Evolutionary conservation across 2,329 filamentous ascomycete species (phyloP), one percentile per base, ranked within the genome.

Genomic region (Arachnomyces sp.): DNA sequence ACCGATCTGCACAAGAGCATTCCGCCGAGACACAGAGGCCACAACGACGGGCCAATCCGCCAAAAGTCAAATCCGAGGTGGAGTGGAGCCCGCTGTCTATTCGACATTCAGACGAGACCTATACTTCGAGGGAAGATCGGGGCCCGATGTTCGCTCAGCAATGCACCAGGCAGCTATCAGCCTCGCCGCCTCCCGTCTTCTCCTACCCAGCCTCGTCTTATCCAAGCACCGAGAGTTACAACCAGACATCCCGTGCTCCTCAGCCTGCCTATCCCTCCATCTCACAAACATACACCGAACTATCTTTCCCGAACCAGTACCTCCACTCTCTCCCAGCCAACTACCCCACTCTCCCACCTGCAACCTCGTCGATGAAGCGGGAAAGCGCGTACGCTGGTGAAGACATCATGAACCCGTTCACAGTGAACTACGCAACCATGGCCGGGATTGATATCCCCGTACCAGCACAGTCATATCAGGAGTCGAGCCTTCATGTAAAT

Each of bases 391-490:
- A 73, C 53, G 64, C 65, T 42, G 75, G 77, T 36, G 72, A 77
- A 38, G 65, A 67, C 36, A 69, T 75, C 40, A 69, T 76, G 41
- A 74, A 70, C 53, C 74, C 75, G 1, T 78, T 79, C 56, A 71
- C 70, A 51, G 72, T 77, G 61, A 76, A 72, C 58, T 80, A 78
- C 55, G 72, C 73, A 15, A 70, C 73, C 7, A 73, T 79, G 66
- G 70, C 67, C 42, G 72, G 71, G 34, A 73, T 77, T 47, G 74
- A 78, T 40, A 64, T 76, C 28, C 53, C 60, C 17, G 58, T 56
- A 35, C 49, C 55, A 28, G 40, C 51, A 17, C 56, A 64, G 33
- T 49, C 62, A 15, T 58, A 63, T 42, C 44, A 57, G 29, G 60
- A 65, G 35, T 52, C 58, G 32, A 57, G 55, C 45, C 55, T 63